Base-by-base conservation (phyloP, 495 filamentous ascomycete species). In the Massariosphaeria phaeospora region DNA sequence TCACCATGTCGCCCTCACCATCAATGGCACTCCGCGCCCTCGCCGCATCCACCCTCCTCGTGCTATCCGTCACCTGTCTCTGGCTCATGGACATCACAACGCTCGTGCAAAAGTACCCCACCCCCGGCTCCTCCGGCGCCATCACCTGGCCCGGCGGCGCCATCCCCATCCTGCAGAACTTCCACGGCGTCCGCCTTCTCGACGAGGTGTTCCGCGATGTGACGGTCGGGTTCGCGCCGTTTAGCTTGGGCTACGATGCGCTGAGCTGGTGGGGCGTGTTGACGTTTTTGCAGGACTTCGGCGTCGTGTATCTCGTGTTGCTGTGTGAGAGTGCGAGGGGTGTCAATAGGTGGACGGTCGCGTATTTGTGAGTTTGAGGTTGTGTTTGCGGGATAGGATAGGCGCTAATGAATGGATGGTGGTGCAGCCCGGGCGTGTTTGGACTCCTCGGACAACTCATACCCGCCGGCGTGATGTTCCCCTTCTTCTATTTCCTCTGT, bases 181-280 rank as follows among this genome's bases (percentile, higher is more conserved):
- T 52, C 15, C 35, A 52, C 27, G 27, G 24, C 21, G 20, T 42
- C 1, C 18, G 21, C 0, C 31, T 40, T 12, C 21, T 52, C 12
- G 48, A 52, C 23, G 48, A 27, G 21, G 36, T 52, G 4, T 40
- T 40, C 15, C 18, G 48, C 18, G 48, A 52, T 42, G 36, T 52
- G 1, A 52, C 48, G 20, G 35, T 52, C 23, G 35, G 48, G 2
- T 52, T 52, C 42, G 48, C 35, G 36, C 48, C 48, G n/a, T 27
- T 21, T 13, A 40, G 23, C 1, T 17, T 52, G 20, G 48, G 35
- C 2, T 52, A 52, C 25, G 48, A 52, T 36, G 30, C 34, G 9
- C 10, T 24, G 20, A 41, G 33, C 9, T 34, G 48, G 13, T 52
- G 48, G 48, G 20, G 29, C 21, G 42, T 52, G 48, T 26, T 25